Evolutionary conservation across 345 rosid genomes (phyloP).

Genomic region (Lenwebbia sp.): DNA sequence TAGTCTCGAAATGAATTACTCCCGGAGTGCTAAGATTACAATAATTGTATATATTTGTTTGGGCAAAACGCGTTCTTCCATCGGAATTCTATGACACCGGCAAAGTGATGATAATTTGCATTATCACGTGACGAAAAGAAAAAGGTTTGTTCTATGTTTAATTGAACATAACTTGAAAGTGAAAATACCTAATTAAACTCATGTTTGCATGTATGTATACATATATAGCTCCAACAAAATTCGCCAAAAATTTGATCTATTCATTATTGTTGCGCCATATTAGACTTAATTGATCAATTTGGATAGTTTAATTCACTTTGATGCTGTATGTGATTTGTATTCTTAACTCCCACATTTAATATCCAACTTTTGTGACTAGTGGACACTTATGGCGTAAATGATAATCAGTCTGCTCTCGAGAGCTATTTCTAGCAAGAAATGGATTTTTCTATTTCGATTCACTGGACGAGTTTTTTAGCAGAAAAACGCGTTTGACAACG

Average conservation of each 20-base stretch:
- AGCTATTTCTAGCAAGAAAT: no score
- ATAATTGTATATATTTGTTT: not conserved
- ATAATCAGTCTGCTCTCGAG: no score
- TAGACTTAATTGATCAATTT: not conserved
- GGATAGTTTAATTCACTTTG: not conserved
- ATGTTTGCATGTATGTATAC: not conserved
- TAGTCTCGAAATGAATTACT: not conserved
- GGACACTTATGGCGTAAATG: not conserved
- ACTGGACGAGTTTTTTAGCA: no score
- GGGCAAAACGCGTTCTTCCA: not conserved
- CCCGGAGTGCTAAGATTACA: not conserved
- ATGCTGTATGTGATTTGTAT: not conserved
- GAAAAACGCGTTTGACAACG: no score
- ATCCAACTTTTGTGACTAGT: not conserved
- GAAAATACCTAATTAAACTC: not conserved
- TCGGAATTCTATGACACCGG: not conserved
- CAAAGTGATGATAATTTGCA: not conserved
- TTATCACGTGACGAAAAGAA: not conserved
- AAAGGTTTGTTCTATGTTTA: not conserved
- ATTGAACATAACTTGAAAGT: not conserved
- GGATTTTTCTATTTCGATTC: no score
- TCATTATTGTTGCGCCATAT: not conserved
- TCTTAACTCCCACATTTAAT: not conserved
- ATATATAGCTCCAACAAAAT: not conserved
- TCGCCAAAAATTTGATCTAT: not conserved